These are phyloP conservation scores for Vararia minispora DNA, from an alignment of 768 basidiomycete species.

Conservation along the genomic window DNA sequence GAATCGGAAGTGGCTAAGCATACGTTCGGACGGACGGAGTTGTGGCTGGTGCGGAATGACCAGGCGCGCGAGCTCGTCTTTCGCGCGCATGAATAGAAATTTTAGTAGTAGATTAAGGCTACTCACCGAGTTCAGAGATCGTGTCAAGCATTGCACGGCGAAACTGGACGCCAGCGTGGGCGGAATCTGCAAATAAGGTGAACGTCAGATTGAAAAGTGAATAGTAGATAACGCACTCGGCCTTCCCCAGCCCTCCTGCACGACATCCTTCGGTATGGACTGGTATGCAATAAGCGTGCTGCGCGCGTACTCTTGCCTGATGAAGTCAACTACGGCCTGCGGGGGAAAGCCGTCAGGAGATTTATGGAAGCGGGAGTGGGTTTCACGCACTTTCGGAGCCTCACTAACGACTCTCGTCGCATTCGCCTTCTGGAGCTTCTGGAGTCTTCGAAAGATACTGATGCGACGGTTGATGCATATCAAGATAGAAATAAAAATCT, in stretches of 20 bases:
- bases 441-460: conserved; percentile 50
- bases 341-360: conserved; percentile 2
- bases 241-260: conserved; percentile 67
- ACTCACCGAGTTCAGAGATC: conserved; percentile 56
- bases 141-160: conserved; percentile 62
- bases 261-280: conserved; percentile 53
- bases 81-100: background rate
- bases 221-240: conserved; percentile 35
- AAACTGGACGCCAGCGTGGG: conserved; percentile 50
- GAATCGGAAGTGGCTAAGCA: conserved; percentile 76
- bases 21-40: conserved; percentile 60
- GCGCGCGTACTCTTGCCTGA: conserved; percentile 68
- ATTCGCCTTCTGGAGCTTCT: conserved; percentile 55
- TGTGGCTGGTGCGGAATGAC: conserved; percentile 65
- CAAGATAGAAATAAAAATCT: conserved; percentile 45
- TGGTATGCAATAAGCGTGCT: conserved; percentile 61
- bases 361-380: background rate
- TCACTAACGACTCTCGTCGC: conserved; percentile 40
- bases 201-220: conserved; percentile 3
- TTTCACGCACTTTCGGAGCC: conserved; percentile 41
- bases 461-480: conserved; percentile 62
- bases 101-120: background rate
- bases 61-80: conserved; percentile 58
- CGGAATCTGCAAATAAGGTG: conserved; percentile 32
- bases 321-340: conserved; percentile 55